Conservation (phyloP, 1,284 basidiomycete species). For the Puccinia novopanici region DNA sequence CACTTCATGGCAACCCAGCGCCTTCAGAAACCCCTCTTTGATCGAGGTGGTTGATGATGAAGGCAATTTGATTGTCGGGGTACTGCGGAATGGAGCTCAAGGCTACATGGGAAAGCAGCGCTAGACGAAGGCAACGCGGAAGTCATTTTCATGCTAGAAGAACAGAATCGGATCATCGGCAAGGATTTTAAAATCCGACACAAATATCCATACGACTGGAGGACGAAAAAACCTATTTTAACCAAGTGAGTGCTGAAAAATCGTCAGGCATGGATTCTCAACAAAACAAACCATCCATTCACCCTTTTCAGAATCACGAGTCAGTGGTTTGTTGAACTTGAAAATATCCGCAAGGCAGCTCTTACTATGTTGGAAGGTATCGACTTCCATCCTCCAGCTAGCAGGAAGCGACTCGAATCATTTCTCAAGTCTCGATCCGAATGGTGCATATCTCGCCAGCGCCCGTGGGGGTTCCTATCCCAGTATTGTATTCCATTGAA, state of each 20-base stretch:
- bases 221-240: constrained; percentile 88
- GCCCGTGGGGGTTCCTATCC: constrained; percentile 97
- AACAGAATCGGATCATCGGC: constrained; percentile 68
- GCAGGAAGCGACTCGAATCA: constrained; percentile 78
- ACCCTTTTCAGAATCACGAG: constrained; percentile 74
- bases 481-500: constrained; percentile 73
- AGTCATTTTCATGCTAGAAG: constrained; percentile 69
- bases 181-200: constrained; percentile 74
- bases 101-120: constrained; percentile 72
- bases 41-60: constrained; percentile 67
- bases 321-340: constrained; percentile 95
- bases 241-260: constrained; percentile 67
- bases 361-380: constrained; percentile 73
- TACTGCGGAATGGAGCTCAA: constrained; percentile 59
- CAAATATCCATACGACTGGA: constrained; percentile 96
- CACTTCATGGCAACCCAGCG: constrained; percentile 59
- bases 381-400: constrained; percentile 74
- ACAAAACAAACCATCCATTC: neutral
- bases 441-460: constrained; percentile 98
- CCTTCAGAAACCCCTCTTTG: neutral
- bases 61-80: constrained; percentile 73
- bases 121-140: constrained; percentile 71
- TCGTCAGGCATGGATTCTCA: neutral
- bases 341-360: constrained; percentile 76
- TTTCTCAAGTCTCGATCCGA: constrained; percentile 86